These are phyloP conservation scores for Piromyces sp. DNA, from an alignment of 192 early-diverging fungal genomes.

Conservation along the genomic window DNA sequence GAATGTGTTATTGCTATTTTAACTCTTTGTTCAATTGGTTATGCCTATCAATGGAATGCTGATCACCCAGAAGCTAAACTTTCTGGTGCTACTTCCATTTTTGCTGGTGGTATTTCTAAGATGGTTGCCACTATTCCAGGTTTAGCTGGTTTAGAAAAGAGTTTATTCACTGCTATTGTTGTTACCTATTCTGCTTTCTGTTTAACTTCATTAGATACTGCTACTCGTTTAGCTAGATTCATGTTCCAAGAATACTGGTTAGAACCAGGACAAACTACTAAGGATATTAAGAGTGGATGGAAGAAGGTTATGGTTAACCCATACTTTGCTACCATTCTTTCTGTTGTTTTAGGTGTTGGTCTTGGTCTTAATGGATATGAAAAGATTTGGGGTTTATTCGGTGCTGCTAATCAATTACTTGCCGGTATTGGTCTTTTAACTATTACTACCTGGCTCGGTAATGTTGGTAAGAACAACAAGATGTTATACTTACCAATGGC, in stretches of 20 bases:
- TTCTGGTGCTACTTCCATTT: neutral
- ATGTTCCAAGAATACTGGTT: neutral
- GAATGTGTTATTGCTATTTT: neutral
- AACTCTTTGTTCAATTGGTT: neutral
- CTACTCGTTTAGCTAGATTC: neutral
- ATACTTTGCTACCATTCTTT: neutral
- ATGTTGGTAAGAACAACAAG: neutral
- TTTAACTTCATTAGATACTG: neutral
- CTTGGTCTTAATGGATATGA: neutral
- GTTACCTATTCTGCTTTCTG: neutral
- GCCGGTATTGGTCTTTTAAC: neutral
- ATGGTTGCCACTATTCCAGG: neutral
- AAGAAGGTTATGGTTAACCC: neutral
- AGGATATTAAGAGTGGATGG: neutral
- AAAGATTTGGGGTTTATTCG: neutral
- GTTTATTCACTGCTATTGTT: neutral
- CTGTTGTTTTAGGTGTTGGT: neutral
- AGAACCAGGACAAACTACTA: neutral
- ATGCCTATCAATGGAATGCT: neutral
- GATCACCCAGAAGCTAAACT: neutral
- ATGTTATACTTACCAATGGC: neutral
- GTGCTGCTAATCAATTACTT: neutral
- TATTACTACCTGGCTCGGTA: neutral
- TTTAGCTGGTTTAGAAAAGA: neutral
- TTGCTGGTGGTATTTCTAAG: neutral